A percentile compares a stretch with the other conserved stretches of the same genome.
These are phyloP conservation scores for Zopfochytrium polystomum DNA, from an alignment of 371 early-diverging fungal species.

Conservation along the genomic window DNA sequence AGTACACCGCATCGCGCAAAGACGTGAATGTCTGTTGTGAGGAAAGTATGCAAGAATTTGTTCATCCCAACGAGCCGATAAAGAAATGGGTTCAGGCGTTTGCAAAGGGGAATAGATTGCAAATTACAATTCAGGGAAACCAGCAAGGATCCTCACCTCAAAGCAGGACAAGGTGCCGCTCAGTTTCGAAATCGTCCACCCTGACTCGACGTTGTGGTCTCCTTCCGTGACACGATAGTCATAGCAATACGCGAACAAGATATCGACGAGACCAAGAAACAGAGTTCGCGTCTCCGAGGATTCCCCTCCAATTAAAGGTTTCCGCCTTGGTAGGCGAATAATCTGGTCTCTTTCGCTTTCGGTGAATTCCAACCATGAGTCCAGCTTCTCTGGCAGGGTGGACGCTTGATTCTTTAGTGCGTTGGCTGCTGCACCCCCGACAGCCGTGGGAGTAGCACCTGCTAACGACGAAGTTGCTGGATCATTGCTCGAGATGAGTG, in stretches of 20 bases:
- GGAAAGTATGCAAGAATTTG: slow-evolving; percentile 6
- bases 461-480: slow-evolving; percentile 1
- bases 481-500: no score
- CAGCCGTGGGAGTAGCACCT: background rate
- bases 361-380: slow-evolving; percentile 56
- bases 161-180: slow-evolving; percentile 76
- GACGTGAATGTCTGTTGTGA: slow-evolving; percentile 51
- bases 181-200: slow-evolving; percentile 86
- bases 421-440: background rate
- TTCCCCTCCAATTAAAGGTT: slow-evolving; percentile 29
- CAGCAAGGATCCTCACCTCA: slow-evolving; percentile 66
- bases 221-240: slow-evolving; percentile 81
- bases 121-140: background rate
- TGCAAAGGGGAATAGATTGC: background rate
- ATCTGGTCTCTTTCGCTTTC: slow-evolving; percentile 67
- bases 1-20: slow-evolving; percentile 58
- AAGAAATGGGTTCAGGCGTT: background rate
- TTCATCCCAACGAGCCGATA: background rate
- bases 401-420: slow-evolving; percentile 9
- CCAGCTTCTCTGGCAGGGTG: slow-evolving; percentile 9
- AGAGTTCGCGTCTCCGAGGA: slow-evolving; percentile 32
- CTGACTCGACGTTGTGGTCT: slow-evolving; percentile 83
- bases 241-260: slow-evolving; percentile 87
- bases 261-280: slow-evolving; percentile 85
- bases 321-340: slow-evolving; percentile 74